Conservation (phyloP, 73 alveolate species). For the Tetrahymena borealis region DNA sequence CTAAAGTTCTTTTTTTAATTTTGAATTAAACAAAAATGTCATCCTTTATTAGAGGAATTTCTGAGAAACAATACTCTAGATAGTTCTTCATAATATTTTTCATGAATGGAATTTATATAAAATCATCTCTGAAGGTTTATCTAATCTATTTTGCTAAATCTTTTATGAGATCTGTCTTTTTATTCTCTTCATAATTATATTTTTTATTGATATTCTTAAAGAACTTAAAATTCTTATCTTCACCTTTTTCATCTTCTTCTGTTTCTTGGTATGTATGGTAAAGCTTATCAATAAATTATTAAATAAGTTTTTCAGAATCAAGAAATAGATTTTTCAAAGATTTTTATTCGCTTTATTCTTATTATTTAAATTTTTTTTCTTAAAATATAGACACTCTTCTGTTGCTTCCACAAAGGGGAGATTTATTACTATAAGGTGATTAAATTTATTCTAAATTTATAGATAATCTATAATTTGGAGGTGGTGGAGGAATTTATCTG, state of each 20-base stretch:
- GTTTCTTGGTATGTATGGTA: background rate
- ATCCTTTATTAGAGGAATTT: background rate
- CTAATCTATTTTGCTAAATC: background rate
- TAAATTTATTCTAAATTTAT: no score
- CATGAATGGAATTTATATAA: background rate
- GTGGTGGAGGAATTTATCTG: no score
- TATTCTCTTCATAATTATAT: background rate
- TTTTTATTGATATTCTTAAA: background rate
- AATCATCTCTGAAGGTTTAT: background rate
- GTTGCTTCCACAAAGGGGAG: no score
- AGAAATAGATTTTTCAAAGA: background rate
- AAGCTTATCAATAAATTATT: background rate
- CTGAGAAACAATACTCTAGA: background rate
- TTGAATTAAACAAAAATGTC: background rate
- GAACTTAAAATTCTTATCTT: background rate
- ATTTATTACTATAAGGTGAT: no score
- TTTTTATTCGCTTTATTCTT: background rate
- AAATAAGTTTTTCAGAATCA: background rate
- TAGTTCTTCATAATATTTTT: background rate
- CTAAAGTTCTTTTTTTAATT: background rate
- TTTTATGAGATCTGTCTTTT: background rate
- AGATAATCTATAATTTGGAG: no score
- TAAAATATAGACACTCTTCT: background rate
- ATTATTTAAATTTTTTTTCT: background rate
- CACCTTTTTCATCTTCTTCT: background rate